These are phyloP conservation scores for Lactifluus piperatus DNA, from an alignment of 768 basidiomycete genomes.

Conservation along the genomic window DNA sequence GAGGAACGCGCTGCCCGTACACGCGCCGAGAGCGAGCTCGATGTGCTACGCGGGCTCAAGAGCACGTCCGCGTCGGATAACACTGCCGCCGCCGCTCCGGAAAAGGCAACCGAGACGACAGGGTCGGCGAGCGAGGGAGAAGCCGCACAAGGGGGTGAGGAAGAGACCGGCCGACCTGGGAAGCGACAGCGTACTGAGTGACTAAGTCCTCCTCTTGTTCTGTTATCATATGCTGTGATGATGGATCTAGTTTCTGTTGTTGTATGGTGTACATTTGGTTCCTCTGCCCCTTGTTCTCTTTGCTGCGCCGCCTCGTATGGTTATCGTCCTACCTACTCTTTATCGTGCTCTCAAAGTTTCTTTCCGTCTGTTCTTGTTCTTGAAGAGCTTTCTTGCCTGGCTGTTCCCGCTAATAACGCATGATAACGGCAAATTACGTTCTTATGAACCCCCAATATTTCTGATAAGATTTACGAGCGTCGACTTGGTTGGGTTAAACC, in stretches of 20 bases:
- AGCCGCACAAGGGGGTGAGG: slow-evolving; percentile 12
- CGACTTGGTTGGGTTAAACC: no score
- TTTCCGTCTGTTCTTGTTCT: not conserved
- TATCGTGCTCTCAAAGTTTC: not conserved
- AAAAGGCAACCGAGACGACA: slow-evolving; percentile 4
- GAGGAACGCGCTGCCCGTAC: slow-evolving; percentile 57
- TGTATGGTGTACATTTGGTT: slow-evolving; percentile 1
- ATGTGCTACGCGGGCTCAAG: slow-evolving; percentile 37
- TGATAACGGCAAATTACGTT: not conserved
- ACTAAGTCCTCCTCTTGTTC: not conserved
- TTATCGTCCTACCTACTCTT: not conserved
- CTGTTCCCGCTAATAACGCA: not conserved
- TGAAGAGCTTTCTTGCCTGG: not conserved
- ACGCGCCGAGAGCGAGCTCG: slow-evolving; percentile 57
- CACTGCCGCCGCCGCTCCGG: not conserved
- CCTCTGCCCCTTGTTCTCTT: not conserved
- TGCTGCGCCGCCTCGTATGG: slow-evolving; percentile 1
- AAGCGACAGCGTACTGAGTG: slow-evolving; percentile 25
- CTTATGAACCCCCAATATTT: not conserved
- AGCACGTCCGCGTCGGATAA: slow-evolving; percentile 2
- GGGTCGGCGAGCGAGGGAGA: slow-evolving; percentile 16
- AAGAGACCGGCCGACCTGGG: slow-evolving; percentile 20
- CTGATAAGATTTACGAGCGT: not conserved
- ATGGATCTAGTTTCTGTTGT: not conserved
- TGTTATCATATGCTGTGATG: not conserved